phyloP scores from a whole-genome alignment of 1,284 basidiomycete genomes.

The Ceratobasidium sp. region DNA sequence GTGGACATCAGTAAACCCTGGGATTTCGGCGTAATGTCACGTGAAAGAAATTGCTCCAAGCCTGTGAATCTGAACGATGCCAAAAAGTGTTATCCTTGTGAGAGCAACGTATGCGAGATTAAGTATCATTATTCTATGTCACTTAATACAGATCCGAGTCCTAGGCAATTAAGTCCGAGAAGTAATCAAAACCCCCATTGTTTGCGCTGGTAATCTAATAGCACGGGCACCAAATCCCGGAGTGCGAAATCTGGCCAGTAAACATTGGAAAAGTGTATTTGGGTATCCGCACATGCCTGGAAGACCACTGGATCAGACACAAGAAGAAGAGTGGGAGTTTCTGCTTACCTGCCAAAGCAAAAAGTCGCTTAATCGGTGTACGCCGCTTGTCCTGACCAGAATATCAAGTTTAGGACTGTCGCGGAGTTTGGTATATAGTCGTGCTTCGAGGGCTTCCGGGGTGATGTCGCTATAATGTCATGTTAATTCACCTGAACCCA shows the following conservation, averaged over 20 bases:
- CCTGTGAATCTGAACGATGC: no score
- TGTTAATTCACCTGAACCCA: constrained; percentile 35
- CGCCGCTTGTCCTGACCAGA: constrained; percentile 90
- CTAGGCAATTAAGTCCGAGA: no score
- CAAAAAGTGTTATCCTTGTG: no score
- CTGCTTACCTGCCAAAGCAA: constrained; percentile 88
- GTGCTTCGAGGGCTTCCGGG: constrained; percentile 66
- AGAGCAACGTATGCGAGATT: no score
- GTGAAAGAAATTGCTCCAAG: background rate
- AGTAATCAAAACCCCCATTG: constrained; percentile 54
- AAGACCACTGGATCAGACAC: background rate
- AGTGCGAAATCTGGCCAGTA: constrained; percentile 98
- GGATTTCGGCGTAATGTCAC: constrained; percentile 42
- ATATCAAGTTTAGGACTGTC: constrained; percentile 87
- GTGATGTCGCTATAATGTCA: constrained; percentile 59
- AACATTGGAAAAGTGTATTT: constrained; percentile 88
- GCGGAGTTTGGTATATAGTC: constrained; percentile 69
- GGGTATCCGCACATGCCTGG: constrained; percentile 69
- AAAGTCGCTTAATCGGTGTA: constrained; percentile 89
- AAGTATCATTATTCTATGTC: no score
- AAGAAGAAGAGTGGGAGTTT: background rate
- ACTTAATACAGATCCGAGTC: no score
- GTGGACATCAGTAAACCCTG: constrained; percentile 50
- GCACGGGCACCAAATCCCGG: constrained; percentile 81
- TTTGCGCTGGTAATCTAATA: constrained; percentile 85